Base-by-base conservation (phyloP, 2,329 filamentous ascomycete genomes). In the Tympanopsis confertula region DNA sequence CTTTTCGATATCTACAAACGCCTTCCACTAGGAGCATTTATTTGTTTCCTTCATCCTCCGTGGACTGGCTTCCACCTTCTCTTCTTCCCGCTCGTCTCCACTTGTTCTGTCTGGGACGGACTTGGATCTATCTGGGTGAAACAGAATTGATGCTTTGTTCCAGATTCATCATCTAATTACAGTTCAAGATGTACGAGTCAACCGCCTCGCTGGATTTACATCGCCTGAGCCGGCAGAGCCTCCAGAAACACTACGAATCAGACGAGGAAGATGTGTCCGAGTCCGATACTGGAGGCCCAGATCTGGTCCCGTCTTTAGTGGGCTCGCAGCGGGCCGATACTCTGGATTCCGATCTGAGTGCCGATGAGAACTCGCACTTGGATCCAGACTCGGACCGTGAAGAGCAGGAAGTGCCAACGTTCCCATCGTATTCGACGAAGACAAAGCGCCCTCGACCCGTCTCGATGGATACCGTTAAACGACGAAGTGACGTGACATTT, bases 201-300 rank as follows among this genome's bases (percentile, higher is more conserved):
- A 15, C 15, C 10, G 30, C 7, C 7, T 33, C 30, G 10, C 30
- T 33, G 10, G 15, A 18, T 33, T 15, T 33, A 10, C 10, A 33
- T 10, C 17, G 15, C 30, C 7, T 18, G 10, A 33, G 17, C 30
- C 7, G 17, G 30, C 30, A 33, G 17, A 10, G 7, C 7, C 15
- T 17, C 7, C 30, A 7, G 17, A 49, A 47, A 29, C 49, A 49
- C 19, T 59, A 59, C 42, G 55, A 59, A 35, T 59, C 56, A 10
- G 56, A 59, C 19, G 56, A 59, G 41, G 56, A 59, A 42, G 55
- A 54, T 33, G 47, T 54, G 5, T 59, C 56, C 12, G 56, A 59
- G 41, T 55, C 56, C 1, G 55, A 58, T 40, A 45, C 48, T 14
- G 50, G 54, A 19, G 47, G 48, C 7, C 50, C 54, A 5, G 53